Evolutionary conservation across 352 stramenopile genomes (phyloP), one percentile per base, ranked within the genome.

Genomic region (Aphanomyces euteiches): DNA sequence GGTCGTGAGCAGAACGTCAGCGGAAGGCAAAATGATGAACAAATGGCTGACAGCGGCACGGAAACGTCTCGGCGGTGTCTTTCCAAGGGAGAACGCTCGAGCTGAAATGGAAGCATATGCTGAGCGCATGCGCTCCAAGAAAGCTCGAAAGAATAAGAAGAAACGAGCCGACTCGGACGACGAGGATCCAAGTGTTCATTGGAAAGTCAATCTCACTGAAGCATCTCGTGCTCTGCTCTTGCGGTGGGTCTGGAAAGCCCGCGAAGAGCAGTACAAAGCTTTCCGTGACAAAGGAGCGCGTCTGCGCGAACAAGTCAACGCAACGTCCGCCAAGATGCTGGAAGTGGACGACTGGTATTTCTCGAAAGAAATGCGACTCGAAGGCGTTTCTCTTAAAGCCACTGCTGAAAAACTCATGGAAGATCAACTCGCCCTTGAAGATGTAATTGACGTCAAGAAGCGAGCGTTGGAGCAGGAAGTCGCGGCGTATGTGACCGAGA

Each of bases 301-400:
- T 21, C 73, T 97, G 15, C 80, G 90, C 12, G 72, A 59, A 10
- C 77, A 81, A 34, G 57, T 93, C 7, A 75, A 80, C n/a, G 72
- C 53, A 5, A 79, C 92, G n/a, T 76, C 82, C 40, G 79, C 77
- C 21, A 82, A 95, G 56, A 97, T 98, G 74, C 84, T 89, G 4
- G 87, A 94, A 68, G 88, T 94, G n/a, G 91, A 98, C 61, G 90
- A 98, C 77, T 98, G 93, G 90, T 98, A 95, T 75, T 98, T 89
- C 64, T 85, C 87, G 1, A 87, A 85, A 7, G 93, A 96, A 60
- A 72, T 98, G 64, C 84, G 89, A 5, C 60, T 97, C 56, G 88
- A 93, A 61, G 92, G 89, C 13, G 65, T 83, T n/a, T 75, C 74
- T 39, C 66, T 96, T 1, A 67, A 80, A 56, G 78, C 86, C 2